Evolutionary conservation across 495 filamentous ascomycete genomes (phyloP).

Genomic region (Xylaria scruposa): DNA sequence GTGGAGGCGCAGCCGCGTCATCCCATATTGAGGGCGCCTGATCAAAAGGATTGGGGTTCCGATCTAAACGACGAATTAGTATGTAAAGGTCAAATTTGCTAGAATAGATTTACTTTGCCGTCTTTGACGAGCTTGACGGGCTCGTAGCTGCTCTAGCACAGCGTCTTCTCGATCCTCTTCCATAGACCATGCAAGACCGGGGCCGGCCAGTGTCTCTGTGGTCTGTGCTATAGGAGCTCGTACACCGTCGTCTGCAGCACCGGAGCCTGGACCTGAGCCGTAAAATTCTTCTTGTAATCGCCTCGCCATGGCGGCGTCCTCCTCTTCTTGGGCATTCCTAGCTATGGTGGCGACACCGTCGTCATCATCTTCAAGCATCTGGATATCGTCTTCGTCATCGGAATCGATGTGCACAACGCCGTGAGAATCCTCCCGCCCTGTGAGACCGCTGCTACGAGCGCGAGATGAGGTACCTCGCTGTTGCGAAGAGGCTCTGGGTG

Average conservation of each 20-base stretch:
- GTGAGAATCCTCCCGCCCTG: constrained; percentile 57
- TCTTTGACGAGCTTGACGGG: constrained; percentile 51
- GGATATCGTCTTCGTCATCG: constrained; percentile 54
- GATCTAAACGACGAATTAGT: constrained; percentile 18
- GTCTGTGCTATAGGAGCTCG: constrained; percentile 90
- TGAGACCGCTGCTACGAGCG: constrained; percentile 34
- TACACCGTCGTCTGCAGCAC: constrained; percentile 63
- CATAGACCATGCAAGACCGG: constrained; percentile 47
- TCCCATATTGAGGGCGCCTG: constrained; percentile 77
- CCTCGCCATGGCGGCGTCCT: constrained; percentile 92
- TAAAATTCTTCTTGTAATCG: constrained; percentile 93
- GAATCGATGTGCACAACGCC: constrained; percentile 77
- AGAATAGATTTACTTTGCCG: constrained; percentile 41
- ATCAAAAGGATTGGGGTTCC: constrained; percentile 75
- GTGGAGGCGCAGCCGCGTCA: constrained; percentile 46
- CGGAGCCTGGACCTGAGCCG: constrained; percentile 48
- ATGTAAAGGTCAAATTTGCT: background rate
- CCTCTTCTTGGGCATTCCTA: constrained; percentile 65
- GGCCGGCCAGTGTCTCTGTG: constrained; percentile 88
- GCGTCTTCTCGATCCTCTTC: constrained; percentile 66
- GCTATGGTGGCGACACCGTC: constrained; percentile 46
- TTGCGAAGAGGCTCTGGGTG: constrained; percentile 40
- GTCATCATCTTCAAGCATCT: constrained; percentile 46
- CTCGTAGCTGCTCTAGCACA: constrained; percentile 69
- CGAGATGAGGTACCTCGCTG: constrained; percentile 29